Base-by-base conservation (phyloP, 163 green algal genomes). In the Volvox carteri region DNA sequence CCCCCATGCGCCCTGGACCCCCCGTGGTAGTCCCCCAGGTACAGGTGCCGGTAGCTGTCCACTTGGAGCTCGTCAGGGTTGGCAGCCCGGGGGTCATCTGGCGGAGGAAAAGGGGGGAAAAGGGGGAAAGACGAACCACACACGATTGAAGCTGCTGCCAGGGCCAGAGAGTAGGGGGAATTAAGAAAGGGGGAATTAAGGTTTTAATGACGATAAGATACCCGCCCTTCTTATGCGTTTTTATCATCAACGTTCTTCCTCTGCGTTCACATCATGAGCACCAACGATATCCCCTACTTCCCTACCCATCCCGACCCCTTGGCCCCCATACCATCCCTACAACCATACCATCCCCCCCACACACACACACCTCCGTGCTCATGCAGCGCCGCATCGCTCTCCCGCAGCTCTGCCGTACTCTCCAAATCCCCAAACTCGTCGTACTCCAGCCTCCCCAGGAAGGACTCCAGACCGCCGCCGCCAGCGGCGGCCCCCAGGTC, bases 391-490 rank as follows among this genome's bases (percentile, higher is more conserved):
- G 46, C 60, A 19, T n/a, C 18, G 19, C 25, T 30, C 72, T 67
- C 72, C n/a, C 35, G 1, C 37, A 37, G n/a, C 54, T 68, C 72
- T 25, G 35, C 54, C 9, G 84, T 83, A 23, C 12, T 37, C 41
- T 89, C 72, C 52, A 89, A 54, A n/a, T 89, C 84, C 3, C 84
- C 84, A 11, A 89, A 89, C 84, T 89, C 84, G 54, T 89, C 84
- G 39, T 84, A 89, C 84, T 84, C 25, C 48, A 81, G 37, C 2
- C 83, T 67, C 28, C 44, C 48, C 35, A 88, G 67, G 48, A 88
- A 88, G 30, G 0, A 1, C 25, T 81, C 76, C 37, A 90, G 86
- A 0, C 42, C 56, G 1, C 16, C 46, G 44, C 18, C 28, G 25
- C 25, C 14, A 39, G 39, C 78, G 25, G 6, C 56, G 39, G 33